Evolutionary conservation across 768 basidiomycete genomes (phyloP), one percentile per base, ranked within the genome.

Genomic region (Cyathus striatus): DNA sequence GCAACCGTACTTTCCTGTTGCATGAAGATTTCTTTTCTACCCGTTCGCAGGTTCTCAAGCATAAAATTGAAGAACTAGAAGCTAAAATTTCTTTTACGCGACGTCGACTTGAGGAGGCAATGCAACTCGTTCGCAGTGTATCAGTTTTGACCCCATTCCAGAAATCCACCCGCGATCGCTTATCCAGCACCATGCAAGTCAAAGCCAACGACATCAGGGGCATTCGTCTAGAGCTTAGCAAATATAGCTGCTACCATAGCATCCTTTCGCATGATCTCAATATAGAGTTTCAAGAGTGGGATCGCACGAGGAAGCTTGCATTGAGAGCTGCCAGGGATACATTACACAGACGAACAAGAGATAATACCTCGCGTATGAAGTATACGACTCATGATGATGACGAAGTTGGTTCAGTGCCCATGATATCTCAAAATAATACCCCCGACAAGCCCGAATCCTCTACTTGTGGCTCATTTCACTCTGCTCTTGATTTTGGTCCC

Each of bases 81-180:
- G 59, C 66, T 14, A 73, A 69, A 45, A 77, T 91, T 42, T 58
- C 65, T 13, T 59, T 68, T 2, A 68, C 70, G 21, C 77, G 82
- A 47, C 56, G 70, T 1, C 73, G 78, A 46, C 79, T 95, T 18
- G 79, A 86, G 38, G 61, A 74, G 7, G 78, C 86, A 48, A 63
- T 93, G 58, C 81, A 84, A 14, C 66, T 85, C 33, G 78, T 86
- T 17, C 83, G 87, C 32, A 95, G 94, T 53, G 73, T 97, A 17
- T 83, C 83, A 2, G 78, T 86, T 33, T 72, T 97, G 27, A 86
- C 90, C 13, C 94, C 96, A 3, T 94, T 98, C 61, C 89, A 85
- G 55, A 79, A 79, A 38, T 70, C 82, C 6, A 93, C 93, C 3
- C 79, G 93, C 37, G 87, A 90, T 48, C 77, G 83, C 35, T 73